Conservation (phyloP, 1,284 basidiomycete species). For the Ustilago hordei region DNA sequence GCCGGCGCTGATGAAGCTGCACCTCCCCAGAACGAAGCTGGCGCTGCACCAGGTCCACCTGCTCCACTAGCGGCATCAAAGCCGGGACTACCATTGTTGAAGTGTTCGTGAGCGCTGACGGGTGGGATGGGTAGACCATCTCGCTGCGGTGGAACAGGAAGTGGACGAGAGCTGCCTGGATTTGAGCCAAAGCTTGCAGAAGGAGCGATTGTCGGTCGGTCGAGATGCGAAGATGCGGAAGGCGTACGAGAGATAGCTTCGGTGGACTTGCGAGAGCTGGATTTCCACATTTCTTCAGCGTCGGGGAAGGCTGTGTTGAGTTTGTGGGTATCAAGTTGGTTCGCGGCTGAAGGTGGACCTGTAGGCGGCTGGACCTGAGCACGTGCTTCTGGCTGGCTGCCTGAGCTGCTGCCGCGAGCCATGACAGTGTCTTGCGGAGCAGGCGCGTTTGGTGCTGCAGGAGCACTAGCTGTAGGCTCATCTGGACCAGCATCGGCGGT, state of each 20-base stretch:
- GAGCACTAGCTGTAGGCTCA: neutral
- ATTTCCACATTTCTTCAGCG: constrained; percentile 38
- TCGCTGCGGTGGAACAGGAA: constrained; percentile 48
- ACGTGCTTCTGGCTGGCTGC: constrained; percentile 6
- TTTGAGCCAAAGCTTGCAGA: constrained; percentile 38
- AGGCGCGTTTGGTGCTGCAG: neutral
- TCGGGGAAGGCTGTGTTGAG: constrained; percentile 27
- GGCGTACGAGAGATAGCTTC: constrained; percentile 27
- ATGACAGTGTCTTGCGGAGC: neutral
- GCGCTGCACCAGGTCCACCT: constrained; percentile 36
- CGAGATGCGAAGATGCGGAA: constrained; percentile 25
- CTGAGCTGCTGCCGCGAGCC: constrained; percentile 19
- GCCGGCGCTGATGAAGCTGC: neutral
- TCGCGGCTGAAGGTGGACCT: neutral
- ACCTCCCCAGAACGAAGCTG: constrained; percentile 42
- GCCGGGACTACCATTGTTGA: constrained; percentile 50
- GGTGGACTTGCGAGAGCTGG: constrained; percentile 5
- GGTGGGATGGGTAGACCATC: constrained; percentile 43
- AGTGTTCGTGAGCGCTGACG: constrained; percentile 31
- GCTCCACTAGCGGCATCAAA: constrained; percentile 4
- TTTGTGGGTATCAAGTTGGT: neutral
- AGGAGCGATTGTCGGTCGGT: constrained; percentile 9
- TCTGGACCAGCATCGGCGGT: constrained; percentile 23
- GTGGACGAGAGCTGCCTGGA: constrained; percentile 34
- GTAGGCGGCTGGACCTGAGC: neutral